Conservation (phyloP, 1,284 basidiomycete genomes). For the Mycena sp. region DNA sequence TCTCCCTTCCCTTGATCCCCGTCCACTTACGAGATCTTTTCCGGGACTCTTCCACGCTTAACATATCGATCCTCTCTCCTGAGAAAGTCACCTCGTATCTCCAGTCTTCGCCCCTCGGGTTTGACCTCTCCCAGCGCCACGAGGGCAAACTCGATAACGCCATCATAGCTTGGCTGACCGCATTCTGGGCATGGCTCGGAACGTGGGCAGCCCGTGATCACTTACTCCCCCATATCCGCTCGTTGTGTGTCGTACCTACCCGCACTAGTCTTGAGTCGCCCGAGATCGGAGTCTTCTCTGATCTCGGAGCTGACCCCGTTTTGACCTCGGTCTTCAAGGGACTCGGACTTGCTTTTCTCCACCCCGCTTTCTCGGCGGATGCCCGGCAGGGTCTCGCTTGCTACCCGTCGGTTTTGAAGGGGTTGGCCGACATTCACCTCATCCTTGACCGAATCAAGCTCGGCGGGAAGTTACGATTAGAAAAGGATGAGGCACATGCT, state of each 20-base stretch:
- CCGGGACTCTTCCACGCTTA: conserved; percentile 42
- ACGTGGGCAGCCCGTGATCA: conserved; percentile 36
- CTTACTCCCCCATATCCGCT: conserved; percentile 40
- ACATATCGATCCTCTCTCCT: conserved; percentile 44
- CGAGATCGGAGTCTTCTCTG: conserved; percentile 42
- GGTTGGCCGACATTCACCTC: conserved; percentile 40
- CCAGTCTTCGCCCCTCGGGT: conserved; percentile 38
- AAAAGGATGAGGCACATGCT: conserved; percentile 17
- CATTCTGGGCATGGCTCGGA: conserved; percentile 52
- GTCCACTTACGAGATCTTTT: conserved; percentile 39
- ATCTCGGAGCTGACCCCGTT: conserved; percentile 39
- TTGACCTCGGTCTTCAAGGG: conserved; percentile 35
- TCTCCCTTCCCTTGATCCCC: conserved; percentile 44
- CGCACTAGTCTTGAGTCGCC: conserved; percentile 42
- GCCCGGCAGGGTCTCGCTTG: conserved; percentile 39
- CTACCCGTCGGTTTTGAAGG: conserved; percentile 34
- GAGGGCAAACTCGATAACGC: conserved; percentile 31
- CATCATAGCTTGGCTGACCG: conserved; percentile 45
- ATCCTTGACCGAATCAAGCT: conserved; percentile 41
- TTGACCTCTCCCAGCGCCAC: conserved; percentile 39
- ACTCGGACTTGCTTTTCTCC: conserved; percentile 35
- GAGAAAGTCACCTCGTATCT: conserved; percentile 46
- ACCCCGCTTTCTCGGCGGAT: conserved; percentile 34
- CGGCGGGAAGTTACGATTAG: conserved; percentile 22
- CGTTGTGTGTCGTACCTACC: conserved; percentile 47